phyloP scores from a whole-genome alignment of 495 filamentous ascomycete genomes.

The Penicillium crystallinum region DNA sequence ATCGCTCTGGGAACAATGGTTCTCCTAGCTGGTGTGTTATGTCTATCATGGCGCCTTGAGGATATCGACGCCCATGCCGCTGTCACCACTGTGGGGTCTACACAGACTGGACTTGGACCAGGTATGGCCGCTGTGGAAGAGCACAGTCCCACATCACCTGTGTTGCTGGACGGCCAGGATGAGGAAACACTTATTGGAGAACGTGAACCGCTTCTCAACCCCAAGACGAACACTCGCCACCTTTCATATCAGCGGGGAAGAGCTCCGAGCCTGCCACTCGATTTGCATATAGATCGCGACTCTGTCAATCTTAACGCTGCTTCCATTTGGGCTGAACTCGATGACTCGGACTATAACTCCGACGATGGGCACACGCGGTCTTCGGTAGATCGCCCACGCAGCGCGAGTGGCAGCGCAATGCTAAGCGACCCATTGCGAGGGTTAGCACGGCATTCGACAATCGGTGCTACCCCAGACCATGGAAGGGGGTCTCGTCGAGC shows the following conservation, averaged over 20 bases:
- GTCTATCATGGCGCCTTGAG: slow-evolving; percentile 88
- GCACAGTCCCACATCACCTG: slow-evolving; percentile 18
- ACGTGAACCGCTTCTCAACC: slow-evolving; percentile 35
- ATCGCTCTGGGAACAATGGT: slow-evolving; percentile 85
- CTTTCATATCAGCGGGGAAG: slow-evolving; percentile 23
- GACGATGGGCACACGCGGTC: slow-evolving; percentile 12
- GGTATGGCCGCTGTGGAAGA: slow-evolving; percentile 44
- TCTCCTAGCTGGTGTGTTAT: slow-evolving; percentile 80
- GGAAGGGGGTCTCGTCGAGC: slow-evolving; percentile 21
- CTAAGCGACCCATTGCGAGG: slow-evolving; percentile 18
- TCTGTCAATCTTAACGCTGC: slow-evolving; percentile 37
- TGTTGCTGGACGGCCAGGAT: slow-evolving; percentile 21
- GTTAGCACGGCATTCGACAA: slow-evolving; percentile 21
- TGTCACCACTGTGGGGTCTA: slow-evolving; percentile 34
- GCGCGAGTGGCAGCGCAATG: slow-evolving; percentile 20
- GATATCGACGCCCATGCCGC: slow-evolving; percentile 56
- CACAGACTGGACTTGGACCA: slow-evolving; percentile 39
- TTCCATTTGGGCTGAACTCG: slow-evolving; percentile 49
- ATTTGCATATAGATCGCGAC: slow-evolving; percentile 22
- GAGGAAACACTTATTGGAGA: slow-evolving; percentile 35
- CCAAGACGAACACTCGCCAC: slow-evolving; percentile 12
- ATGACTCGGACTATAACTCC: slow-evolving; percentile 39
- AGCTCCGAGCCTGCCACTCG: slow-evolving; percentile 37
- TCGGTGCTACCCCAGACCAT: slow-evolving; percentile 22
- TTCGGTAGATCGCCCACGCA: slow-evolving; percentile 23